Conservation (phyloP, 805 yeast genomes). For the Saccharomycopsis babjevae region DNA sequence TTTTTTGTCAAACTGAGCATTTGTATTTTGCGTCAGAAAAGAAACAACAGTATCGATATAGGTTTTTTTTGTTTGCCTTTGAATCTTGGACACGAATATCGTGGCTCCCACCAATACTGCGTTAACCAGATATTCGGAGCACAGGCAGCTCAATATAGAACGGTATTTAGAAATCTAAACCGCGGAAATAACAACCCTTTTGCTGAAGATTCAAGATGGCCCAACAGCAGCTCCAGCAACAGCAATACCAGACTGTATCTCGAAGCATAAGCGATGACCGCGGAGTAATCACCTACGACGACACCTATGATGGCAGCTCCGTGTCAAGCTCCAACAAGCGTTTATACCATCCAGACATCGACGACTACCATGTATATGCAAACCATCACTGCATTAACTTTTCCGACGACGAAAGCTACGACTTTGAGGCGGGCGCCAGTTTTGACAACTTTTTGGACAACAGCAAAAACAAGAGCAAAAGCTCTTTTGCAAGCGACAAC, state of each 20-base stretch:
- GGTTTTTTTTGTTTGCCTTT: too few relatives aligned
- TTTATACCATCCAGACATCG: background rate
- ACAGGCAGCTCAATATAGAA: too few relatives aligned
- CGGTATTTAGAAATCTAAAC: too few relatives aligned
- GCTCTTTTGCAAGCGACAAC: too few relatives aligned
- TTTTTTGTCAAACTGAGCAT: too few relatives aligned
- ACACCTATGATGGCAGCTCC: background rate
- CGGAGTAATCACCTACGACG: background rate
- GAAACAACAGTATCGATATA: too few relatives aligned
- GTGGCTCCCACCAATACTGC: too few relatives aligned
- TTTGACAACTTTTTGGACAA: background rate
- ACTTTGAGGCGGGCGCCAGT: background rate
- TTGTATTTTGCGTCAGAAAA: too few relatives aligned
- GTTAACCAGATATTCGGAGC: too few relatives aligned
- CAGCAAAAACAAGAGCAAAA: background rate
- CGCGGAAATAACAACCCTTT: too few relatives aligned
- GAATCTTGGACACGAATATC: too few relatives aligned
- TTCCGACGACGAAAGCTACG: background rate
- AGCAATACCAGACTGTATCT: background rate
- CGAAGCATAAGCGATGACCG: background rate
- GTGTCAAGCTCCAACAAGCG: background rate
- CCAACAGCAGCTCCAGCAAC: background rate
- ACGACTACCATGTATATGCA: background rate
- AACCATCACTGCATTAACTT: background rate
- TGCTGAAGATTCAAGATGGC: background rate